These are phyloP conservation scores for Xerophyta viscosa DNA, from an alignment of 106 monocot genomes.

Conservation along the genomic window DNA sequence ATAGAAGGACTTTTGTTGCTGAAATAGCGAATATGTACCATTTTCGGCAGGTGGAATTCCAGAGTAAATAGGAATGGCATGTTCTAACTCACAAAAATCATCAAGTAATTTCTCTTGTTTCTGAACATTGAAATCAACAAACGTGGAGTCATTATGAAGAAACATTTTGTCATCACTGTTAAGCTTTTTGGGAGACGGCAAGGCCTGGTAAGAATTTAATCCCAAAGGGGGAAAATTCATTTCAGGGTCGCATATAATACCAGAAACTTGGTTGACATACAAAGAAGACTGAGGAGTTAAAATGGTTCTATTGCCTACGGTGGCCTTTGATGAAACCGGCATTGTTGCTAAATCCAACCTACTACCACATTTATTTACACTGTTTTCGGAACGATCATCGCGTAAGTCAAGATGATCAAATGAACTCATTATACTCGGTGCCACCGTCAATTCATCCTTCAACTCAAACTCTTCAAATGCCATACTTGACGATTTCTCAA, in stretches of 20 bases:
- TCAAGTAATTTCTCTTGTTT: background rate
- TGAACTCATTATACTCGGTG: background rate
- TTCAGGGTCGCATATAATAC: too few relatives aligned
- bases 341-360: background rate
- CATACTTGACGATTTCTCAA: background rate
- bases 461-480: background rate
- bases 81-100: background rate
- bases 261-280: too few relatives aligned
- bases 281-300: too few relatives aligned
- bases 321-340: too few relatives aligned
- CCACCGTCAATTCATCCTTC: background rate
- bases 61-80: background rate
- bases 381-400: background rate
- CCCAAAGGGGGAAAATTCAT: too few relatives aligned
- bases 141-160: background rate
- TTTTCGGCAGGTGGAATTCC: background rate
- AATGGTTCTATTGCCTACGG: too few relatives aligned
- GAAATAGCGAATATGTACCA: slow-evolving; percentile 3
- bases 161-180: background rate
- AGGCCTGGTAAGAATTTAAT: too few relatives aligned
- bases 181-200: too few relatives aligned
- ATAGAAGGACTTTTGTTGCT: background rate
- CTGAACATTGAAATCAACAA: background rate
- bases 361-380: background rate
- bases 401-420: background rate